phyloP scores from a whole-genome alignment of 257 asterid species.

The Nicotiana benthamiana region DNA sequence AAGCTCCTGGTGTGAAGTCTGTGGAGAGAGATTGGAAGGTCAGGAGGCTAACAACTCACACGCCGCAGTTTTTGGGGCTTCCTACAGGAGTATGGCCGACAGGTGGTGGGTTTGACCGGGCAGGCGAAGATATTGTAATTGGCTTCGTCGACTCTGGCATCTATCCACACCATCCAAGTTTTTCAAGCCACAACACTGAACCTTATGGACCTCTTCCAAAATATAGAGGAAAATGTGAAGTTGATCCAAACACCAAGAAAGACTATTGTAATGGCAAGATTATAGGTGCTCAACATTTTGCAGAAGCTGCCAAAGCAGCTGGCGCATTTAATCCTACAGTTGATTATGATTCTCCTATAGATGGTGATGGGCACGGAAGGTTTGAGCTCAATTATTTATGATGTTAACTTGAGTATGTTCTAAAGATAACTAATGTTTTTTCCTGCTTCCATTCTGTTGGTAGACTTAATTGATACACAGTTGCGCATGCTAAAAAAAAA shows the following conservation, averaged over 20 bases:
- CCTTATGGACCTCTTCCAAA: conserved; percentile 83
- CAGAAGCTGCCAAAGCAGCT: conserved; percentile 88
- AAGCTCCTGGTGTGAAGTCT: conserved; percentile 80
- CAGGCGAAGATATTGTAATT: conserved; percentile 91
- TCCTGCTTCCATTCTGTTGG: not conserved
- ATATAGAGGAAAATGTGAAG: conserved; percentile 87
- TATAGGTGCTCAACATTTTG: conserved; percentile 98
- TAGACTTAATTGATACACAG: not conserved
- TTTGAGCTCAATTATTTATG: conserved; percentile 15
- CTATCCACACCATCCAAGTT: conserved; percentile 88
- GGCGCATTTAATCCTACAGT: conserved; percentile 76
- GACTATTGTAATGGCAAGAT: conserved; percentile 89
- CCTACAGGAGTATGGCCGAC: conserved; percentile 99
- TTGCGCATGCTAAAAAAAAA: not conserved
- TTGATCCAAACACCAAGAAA: conserved; percentile 64
- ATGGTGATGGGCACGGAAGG: conserved; percentile 99
- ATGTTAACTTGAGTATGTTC: not conserved
- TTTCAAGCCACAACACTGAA: conserved; percentile 56
- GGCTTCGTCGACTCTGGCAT: conserved; percentile 98
- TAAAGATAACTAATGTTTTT: not conserved
- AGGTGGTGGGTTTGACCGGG: conserved; percentile 90
- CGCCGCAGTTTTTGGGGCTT: conserved; percentile 95
- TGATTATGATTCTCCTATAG: conserved; percentile 87
- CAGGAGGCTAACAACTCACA: conserved; percentile 88
- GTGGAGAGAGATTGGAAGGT: conserved; percentile 98